Percentiles rank a stretch among this genome's conserved stretches.
These are phyloP conservation scores for Collybia sp. DNA, from an alignment of 768 basidiomycete species.

Conservation along the genomic window DNA sequence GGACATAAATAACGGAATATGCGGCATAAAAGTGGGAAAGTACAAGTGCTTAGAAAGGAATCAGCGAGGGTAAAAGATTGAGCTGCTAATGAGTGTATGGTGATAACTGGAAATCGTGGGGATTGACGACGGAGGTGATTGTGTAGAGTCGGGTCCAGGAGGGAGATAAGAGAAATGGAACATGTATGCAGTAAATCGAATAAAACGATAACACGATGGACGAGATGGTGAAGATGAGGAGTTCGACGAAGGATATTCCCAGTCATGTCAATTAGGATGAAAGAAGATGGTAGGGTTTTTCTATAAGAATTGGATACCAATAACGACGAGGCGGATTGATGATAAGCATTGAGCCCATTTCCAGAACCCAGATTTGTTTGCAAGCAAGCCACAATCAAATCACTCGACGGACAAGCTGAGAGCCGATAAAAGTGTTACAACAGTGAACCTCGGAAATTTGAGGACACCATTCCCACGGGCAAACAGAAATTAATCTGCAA, in stretches of 20 bases:
- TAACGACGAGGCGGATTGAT: neutral
- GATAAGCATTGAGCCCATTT: neutral
- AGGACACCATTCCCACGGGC: neutral
- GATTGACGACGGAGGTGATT: neutral
- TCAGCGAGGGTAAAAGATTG: neutral
- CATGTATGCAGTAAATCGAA: constrained; percentile 32
- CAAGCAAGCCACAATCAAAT: constrained; percentile 3
- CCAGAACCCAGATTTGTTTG: neutral
- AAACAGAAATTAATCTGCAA: constrained; percentile 1
- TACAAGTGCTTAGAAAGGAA: neutral
- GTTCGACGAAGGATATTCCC: constrained; percentile 12
- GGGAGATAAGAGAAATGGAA: constrained; percentile 17
- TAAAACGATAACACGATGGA: constrained; percentile 36
- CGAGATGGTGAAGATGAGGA: constrained; percentile 9
- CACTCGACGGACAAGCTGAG: neutral
- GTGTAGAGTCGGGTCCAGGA: constrained; percentile 13
- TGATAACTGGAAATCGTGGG: neutral
- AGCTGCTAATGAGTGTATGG: neutral
- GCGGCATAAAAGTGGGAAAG: constrained; percentile 1
- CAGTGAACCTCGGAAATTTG: constrained; percentile 4
- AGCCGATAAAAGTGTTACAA: neutral
- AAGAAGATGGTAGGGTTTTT: constrained; percentile 13
- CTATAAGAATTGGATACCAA: neutral
- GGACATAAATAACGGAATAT: constrained; percentile 4
- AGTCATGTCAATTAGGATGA: constrained; percentile 9